Percentiles rank a stretch among this genome's conserved stretches.
Evolutionary conservation across 306 rosid species (phyloP).

Genomic region (Trifolium fragiferum): DNA sequence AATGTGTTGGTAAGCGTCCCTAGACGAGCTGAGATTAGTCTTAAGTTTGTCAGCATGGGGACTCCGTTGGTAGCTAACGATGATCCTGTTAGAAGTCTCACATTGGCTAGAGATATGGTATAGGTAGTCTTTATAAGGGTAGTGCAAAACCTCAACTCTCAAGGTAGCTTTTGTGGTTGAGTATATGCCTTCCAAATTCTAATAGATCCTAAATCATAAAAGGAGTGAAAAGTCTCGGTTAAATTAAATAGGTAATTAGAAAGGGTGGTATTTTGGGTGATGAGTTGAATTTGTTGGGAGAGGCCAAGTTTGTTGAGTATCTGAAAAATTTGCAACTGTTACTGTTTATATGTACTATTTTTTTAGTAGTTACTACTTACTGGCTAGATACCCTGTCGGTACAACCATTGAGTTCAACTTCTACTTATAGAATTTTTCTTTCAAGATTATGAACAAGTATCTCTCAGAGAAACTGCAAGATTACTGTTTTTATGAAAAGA

Average conservation of each 20-base stretch:
- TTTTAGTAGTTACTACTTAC: neutral
- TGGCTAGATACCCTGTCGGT: neutral
- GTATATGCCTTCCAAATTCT: too few relatives aligned
- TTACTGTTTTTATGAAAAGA: too few relatives aligned
- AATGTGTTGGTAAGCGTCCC: neutral
- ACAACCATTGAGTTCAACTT: neutral
- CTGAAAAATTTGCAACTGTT: neutral
- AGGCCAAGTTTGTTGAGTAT: neutral
- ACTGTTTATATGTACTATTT: neutral
- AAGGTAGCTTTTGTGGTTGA: too few relatives aligned
- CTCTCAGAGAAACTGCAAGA: neutral
- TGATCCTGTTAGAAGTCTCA: too few relatives aligned
- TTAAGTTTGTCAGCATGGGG: neutral
- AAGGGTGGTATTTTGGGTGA: neutral
- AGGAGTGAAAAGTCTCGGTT: neutral
- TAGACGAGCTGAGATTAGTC: neutral
- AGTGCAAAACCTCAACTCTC: too few relatives aligned
- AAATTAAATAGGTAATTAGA: too few relatives aligned
- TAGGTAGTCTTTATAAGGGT: too few relatives aligned
- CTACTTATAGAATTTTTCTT: neutral
- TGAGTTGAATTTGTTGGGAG: neutral
- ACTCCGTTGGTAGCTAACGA: neutral
- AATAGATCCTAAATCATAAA: neutral
- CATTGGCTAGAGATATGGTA: too few relatives aligned
- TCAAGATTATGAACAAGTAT: neutral